These are phyloP conservation scores for Fusarium bulbicola DNA, from an alignment of 2,329 filamentous ascomycete species.

Conservation along the genomic window DNA sequence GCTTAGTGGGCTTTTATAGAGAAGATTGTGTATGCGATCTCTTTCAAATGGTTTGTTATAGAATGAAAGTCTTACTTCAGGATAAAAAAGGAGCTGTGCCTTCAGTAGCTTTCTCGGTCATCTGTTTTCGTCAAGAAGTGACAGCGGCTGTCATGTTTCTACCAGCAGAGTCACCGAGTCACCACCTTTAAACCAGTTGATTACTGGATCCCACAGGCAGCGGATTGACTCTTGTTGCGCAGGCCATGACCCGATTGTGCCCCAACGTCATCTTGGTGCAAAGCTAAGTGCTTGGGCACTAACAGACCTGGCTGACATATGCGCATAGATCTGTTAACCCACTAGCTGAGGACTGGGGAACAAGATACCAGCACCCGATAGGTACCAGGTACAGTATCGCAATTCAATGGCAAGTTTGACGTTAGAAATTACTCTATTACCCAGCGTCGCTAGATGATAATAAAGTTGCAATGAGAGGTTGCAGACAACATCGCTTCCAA, in stretches of 20 bases:
- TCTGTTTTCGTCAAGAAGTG: too few species aligned
- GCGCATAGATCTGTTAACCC: fast-evolving
- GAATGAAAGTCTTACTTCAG: too few species aligned
- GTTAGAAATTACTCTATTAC: background rate
- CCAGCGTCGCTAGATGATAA: fast-evolving
- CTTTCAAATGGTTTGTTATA: fast-evolving
- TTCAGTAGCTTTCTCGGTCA: too few species aligned
- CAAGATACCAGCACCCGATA: too few species aligned
- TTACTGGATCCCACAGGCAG: background rate
- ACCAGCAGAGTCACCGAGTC: background rate
- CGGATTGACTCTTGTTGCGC: fast-evolving
- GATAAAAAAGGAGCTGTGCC: too few species aligned
- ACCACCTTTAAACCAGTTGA: fast-evolving
- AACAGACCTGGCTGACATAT: fast-evolving
- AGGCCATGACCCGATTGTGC: background rate
- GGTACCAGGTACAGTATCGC: fast-evolving
- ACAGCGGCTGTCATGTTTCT: too few species aligned
- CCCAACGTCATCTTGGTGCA: background rate
- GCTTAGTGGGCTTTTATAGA: fast-evolving
- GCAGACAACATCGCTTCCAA: background rate
- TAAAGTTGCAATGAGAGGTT: background rate
- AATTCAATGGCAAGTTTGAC: fast-evolving
- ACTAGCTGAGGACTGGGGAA: background rate
- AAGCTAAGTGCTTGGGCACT: background rate
- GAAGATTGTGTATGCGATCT: too few species aligned